Conservation (phyloP, 1,284 basidiomycete genomes). For the Trametes hirsuta region DNA sequence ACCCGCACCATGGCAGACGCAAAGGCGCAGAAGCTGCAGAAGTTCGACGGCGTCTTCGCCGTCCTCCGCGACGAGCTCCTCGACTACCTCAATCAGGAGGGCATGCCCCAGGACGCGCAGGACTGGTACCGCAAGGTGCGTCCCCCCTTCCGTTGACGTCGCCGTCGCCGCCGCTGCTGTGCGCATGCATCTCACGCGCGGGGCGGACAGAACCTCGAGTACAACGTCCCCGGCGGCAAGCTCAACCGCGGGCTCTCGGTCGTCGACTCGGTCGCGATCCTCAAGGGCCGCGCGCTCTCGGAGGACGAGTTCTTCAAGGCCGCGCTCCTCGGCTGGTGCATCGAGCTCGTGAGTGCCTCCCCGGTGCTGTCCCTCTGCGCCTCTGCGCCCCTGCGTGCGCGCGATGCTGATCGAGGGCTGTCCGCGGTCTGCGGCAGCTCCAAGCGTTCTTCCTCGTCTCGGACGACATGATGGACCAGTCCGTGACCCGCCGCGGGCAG, state of each 20-base stretch:
- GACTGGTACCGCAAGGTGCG: constrained; percentile 81
- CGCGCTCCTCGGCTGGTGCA: constrained; percentile 94
- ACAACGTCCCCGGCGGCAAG: constrained; percentile 97
- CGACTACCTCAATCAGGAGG: constrained; percentile 63
- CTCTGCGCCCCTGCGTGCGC: not conserved
- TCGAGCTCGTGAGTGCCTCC: constrained; percentile 79
- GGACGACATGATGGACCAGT: constrained; percentile 98
- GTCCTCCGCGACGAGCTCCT: constrained; percentile 63
- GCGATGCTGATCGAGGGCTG: not conserved
- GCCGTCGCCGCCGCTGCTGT: not conserved
- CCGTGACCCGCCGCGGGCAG: constrained; percentile 95
- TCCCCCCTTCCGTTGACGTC: constrained; percentile 3
- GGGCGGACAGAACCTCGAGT: constrained; percentile 76
- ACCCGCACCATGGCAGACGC: constrained; percentile 26
- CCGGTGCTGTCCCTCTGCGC: not conserved
- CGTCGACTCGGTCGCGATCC: constrained; percentile 90
- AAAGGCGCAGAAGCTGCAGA: constrained; percentile 49
- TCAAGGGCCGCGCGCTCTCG: constrained; percentile 68
- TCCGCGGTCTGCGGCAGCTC: constrained; percentile 54
- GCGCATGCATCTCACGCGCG: not conserved
- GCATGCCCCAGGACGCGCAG: constrained; percentile 83
- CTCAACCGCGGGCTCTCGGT: constrained; percentile 96
- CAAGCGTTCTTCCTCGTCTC: constrained; percentile 99
- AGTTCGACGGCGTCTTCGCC: constrained; percentile 56
- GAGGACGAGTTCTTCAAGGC: constrained; percentile 91